These are phyloP conservation scores for Bipolaris cookei DNA, from an alignment of 2,329 filamentous ascomycete species.

Conservation along the genomic window DNA sequence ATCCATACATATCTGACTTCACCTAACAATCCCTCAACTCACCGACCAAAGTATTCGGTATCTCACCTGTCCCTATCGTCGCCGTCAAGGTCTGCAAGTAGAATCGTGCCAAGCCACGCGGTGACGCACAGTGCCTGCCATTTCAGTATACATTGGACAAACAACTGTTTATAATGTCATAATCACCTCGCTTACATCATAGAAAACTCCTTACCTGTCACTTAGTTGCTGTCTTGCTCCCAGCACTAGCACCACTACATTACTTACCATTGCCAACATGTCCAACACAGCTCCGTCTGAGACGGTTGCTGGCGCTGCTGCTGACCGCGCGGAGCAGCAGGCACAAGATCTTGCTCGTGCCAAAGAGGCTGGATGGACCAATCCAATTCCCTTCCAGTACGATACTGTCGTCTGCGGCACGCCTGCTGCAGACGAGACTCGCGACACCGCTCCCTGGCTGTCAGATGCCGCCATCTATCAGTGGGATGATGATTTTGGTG, in stretches of 20 bases:
- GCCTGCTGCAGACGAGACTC: slow-evolving; percentile 25
- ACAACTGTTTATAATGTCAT: neutral
- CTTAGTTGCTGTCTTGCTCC: neutral
- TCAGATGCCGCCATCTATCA: slow-evolving; percentile 73
- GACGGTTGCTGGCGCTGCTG: slow-evolving; percentile 22
- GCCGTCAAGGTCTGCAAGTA: slow-evolving; percentile 3
- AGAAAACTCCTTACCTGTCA: neutral
- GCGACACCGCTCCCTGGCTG: slow-evolving; percentile 52
- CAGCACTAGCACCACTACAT: neutral
- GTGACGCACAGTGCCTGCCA: slow-evolving; percentile 14
- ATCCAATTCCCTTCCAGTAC: slow-evolving; percentile 59
- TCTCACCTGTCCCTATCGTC: slow-evolving; percentile 1
- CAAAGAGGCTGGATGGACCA: slow-evolving; percentile 56
- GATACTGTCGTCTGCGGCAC: slow-evolving; percentile 40
- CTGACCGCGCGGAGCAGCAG: slow-evolving; percentile 34
- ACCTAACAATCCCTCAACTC: slow-evolving; percentile 6
- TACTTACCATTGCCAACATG: slow-evolving; percentile 22
- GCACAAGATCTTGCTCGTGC: slow-evolving; percentile 34
- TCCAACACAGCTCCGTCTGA: slow-evolving; percentile 25
- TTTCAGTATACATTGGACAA: slow-evolving; percentile 14
- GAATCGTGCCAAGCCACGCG: slow-evolving; percentile 8
- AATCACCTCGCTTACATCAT: neutral
- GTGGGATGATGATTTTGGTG: slow-evolving; percentile 85
- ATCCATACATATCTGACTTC: slow-evolving; percentile 1
- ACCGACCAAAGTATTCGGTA: slow-evolving; percentile 6